Percentiles rank a stretch among this genome's conserved stretches.
Conservation (phyloP, 2,329 filamentous ascomycete species). For the Clonostachys chloroleuca region DNA sequence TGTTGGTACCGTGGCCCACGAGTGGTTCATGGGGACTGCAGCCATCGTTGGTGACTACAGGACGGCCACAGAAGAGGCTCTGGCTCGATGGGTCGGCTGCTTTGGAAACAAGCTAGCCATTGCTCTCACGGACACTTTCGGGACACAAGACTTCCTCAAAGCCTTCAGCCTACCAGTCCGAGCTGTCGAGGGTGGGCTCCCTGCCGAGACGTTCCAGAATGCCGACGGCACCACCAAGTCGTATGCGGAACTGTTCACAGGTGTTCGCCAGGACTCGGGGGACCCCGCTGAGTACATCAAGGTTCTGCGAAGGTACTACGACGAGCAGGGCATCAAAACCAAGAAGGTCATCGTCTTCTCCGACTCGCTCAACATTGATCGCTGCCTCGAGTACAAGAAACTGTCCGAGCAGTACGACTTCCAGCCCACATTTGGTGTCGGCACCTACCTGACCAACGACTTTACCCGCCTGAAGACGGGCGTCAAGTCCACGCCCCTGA, state of each 20-base stretch:
- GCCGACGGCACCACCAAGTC: conserved; percentile 43
- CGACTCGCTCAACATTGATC: conserved; percentile 87
- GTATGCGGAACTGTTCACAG: conserved; percentile 79
- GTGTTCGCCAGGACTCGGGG: conserved; percentile 86
- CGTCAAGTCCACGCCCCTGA: conserved; percentile 83
- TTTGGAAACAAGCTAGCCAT: conserved; percentile 85
- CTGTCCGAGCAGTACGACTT: conserved; percentile 78
- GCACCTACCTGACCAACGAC: conserved; percentile 95
- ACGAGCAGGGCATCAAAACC: conserved; percentile 66
- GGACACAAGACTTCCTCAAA: conserved; percentile 81
- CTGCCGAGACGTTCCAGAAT: conserved; percentile 33
- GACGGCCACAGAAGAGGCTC: conserved; percentile 75
- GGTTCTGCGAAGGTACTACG: conserved; percentile 77
- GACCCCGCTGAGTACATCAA: conserved; percentile 78
- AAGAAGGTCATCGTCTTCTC: conserved; percentile 93
- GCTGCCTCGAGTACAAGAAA: conserved; percentile 85
- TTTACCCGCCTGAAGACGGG: conserved; percentile 69
- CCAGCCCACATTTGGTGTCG: conserved; percentile 85
- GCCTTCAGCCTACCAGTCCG: conserved; percentile 69
- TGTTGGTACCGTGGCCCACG: conserved; percentile 86
- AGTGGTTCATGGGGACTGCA: conserved; percentile 99
- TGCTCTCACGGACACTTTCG: conserved; percentile 93
- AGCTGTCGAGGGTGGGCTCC: conserved; percentile 33
- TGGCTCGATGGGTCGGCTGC: conserved; percentile 85
- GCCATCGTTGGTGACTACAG: conserved; percentile 85